Conservation (phyloP, 176 grass and related monocot species). For the Carex cristatella region DNA sequence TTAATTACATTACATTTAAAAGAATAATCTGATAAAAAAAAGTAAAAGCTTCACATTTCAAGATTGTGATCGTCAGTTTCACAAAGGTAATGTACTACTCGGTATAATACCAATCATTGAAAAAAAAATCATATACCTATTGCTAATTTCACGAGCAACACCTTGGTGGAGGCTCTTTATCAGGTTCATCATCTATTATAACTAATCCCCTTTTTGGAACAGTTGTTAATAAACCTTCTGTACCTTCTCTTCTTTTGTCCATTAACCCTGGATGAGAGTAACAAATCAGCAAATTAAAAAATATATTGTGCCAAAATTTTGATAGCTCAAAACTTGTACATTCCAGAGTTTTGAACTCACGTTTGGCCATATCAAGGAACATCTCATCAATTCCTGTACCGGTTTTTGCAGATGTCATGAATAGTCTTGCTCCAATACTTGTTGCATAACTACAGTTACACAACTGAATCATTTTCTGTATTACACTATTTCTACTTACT, state of each 20-base stretch:
- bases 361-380: constrained; percentile 59
- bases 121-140: constrained; percentile 1
- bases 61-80: neutral
- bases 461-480: constrained; percentile 2
- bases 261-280: constrained; percentile 41
- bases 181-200: constrained; percentile 57
- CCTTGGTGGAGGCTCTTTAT: constrained; percentile 59
- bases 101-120: neutral
- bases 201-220: constrained; percentile 51
- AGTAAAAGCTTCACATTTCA: neutral
- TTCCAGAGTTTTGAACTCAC: constrained; percentile 33
- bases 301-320: neutral
- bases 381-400: constrained; percentile 52
- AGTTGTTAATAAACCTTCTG: constrained; percentile 27
- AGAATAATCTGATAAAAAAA: constrained; percentile 5
- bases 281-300: neutral
- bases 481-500: neutral
- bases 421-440: constrained; percentile 51
- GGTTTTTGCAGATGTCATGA: constrained; percentile 72
- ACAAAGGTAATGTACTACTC: neutral
- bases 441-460: constrained; percentile 47
- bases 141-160: constrained; percentile 57
- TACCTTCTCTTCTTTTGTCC: constrained; percentile 50
- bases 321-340: neutral
- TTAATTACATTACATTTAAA: constrained; percentile 9